Base-by-base conservation (phyloP, 1,284 basidiomycete genomes). In the Trametes versicolor region DNA sequence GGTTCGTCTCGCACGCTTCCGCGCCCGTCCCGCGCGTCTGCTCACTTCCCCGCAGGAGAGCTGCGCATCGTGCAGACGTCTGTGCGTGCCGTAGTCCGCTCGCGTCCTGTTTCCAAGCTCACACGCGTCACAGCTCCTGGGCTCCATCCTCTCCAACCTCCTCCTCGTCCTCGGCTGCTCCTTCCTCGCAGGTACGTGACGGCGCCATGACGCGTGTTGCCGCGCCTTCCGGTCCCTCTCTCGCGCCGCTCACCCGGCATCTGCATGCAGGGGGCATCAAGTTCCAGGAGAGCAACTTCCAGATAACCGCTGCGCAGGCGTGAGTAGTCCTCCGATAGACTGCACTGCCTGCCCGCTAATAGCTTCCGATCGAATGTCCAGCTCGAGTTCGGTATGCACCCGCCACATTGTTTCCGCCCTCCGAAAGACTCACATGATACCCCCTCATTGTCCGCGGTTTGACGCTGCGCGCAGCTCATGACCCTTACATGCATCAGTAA, bases 51-150 rank as follows among this genome's bases (percentile, higher is more conserved):
- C 51, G 17, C 73, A 93, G 92, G 86, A 60, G 84, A 97, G 79
- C 81, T 96, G 19, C 87, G 90, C 47, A 91, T 97, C 67, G 95
- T 97, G 4, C 94, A 97, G 78, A 94, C 92, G 23, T 95, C 94
- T 37, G 90, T 93, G 67, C 70, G 85, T 74, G 19, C 47, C 58
- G 56, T 43, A 23, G 48, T 39, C 12, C 2, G 3, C 15, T 10
- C 39, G 21, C 13, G 23, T 21, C 9, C 25, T 15, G 41, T 21
- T 27, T 19, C 5, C 12, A 15, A n/a, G 34, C 45, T 49, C 10
- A 39, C 23, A 62, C 49, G 17, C 45, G 29, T 54, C 66, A 19
- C 73, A 92, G 87, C 87, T 94, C 85, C 83, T 94, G 49, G 93
- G 93, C 29, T 93, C 90, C 19, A 93, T 97, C 60, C 79, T 97